Evolutionary conservation across 495 filamentous ascomycete species (phyloP).

Genomic region (Xylaria longipes): DNA sequence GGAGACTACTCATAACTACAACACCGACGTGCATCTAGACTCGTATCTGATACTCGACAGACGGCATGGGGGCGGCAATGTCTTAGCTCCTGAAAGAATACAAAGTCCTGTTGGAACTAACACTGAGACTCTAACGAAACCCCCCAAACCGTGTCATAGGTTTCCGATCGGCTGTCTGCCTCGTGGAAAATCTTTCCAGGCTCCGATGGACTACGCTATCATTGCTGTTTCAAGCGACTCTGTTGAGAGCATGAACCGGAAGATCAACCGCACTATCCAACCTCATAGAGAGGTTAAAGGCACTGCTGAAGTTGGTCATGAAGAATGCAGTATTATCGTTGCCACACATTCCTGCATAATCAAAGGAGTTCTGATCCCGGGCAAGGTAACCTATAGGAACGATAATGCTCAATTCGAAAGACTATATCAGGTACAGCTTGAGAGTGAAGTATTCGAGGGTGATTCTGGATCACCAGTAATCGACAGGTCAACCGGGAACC

Average conservation of each 20-base stretch:
- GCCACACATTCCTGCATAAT: background rate
- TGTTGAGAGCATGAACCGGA: background rate
- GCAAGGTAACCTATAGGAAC: conserved; percentile 12
- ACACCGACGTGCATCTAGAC: background rate
- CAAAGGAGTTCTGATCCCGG: conserved; percentile 17
- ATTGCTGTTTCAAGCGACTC: background rate
- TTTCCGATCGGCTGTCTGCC: background rate
- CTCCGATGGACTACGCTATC: conserved; percentile 19
- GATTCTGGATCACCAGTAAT: conserved; percentile 39
- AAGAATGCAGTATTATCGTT: conserved; percentile 9
- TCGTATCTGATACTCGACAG: background rate
- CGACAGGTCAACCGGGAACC: conserved; percentile 26
- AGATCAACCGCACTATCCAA: background rate
- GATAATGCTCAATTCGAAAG: conserved; percentile 9
- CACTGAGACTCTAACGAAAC: background rate
- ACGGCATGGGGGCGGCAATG: background rate
- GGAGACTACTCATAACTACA: background rate
- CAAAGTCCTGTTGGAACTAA: background rate
- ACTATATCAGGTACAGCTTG: background rate
- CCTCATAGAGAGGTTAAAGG: background rate
- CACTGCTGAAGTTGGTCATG: background rate
- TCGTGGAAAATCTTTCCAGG: background rate
- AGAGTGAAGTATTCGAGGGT: conserved; percentile 20
- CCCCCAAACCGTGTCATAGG: background rate
- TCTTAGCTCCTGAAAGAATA: background rate